Evolutionary conservation across 1,284 basidiomycete genomes (phyloP).

Genomic region (Neonothopanus nambi): DNA sequence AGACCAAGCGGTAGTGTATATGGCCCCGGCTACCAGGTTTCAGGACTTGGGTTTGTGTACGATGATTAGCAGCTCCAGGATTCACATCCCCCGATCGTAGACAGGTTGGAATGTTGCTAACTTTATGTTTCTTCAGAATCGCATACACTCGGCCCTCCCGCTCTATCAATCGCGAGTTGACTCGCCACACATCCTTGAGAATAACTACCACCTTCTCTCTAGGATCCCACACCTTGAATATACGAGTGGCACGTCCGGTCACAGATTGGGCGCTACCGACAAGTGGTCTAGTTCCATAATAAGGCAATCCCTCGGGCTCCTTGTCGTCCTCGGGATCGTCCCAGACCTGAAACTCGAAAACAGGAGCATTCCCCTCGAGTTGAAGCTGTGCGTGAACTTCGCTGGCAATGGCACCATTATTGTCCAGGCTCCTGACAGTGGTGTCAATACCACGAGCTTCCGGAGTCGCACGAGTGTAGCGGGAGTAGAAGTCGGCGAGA

Average conservation of each 20-base stretch:
- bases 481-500: not conserved
- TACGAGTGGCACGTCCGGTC: constrained; percentile 6
- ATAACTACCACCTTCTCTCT: constrained; percentile 10
- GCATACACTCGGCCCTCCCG: constrained; percentile 19
- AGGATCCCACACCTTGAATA: constrained; percentile 15
- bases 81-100: constrained; percentile 17
- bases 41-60: too few relatives aligned
- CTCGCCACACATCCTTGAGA: constrained; percentile 26
- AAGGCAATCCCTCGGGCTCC: not conserved
- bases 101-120: constrained; percentile 16
- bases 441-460: constrained; percentile 1
- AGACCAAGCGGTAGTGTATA: constrained; percentile 17
- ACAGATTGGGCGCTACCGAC: too few relatives aligned
- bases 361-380: not conserved
- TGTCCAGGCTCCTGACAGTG: not conserved
- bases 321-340: not conserved
- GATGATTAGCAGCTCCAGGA: too few relatives aligned
- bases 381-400: not conserved
- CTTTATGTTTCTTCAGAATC: constrained; percentile 14
- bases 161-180: not conserved
- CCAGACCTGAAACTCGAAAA: not conserved
- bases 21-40: not conserved
- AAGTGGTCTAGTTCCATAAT: too few relatives aligned
- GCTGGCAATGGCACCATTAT: not conserved
- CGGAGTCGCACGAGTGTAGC: not conserved